Conservation (phyloP, 176 grass and related monocot species). For the Triticum dicoccoides region DNA sequence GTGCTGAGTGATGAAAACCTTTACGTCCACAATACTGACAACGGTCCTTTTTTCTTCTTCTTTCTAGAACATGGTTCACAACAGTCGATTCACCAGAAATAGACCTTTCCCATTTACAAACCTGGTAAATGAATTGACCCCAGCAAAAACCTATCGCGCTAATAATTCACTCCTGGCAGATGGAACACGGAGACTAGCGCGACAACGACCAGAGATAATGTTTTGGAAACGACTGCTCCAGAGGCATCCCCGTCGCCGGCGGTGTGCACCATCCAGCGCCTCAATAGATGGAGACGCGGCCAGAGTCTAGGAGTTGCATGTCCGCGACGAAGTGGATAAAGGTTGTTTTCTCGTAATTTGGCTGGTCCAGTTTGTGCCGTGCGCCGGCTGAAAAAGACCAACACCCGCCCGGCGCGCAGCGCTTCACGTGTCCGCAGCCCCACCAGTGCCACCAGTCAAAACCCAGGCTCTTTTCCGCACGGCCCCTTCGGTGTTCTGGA, state of each 20-base stretch:
- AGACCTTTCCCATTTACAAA: no score
- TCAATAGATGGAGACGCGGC: not conserved
- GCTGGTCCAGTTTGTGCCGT: slow-evolving; percentile 21
- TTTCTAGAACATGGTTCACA: no score
- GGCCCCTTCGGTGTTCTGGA: fast-evolving
- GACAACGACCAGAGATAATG: not conserved
- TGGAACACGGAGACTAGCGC: not conserved
- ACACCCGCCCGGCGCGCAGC: not conserved
- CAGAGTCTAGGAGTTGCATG: not conserved
- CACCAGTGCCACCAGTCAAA: slow-evolving; percentile 11
- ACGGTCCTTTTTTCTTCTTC: no score
- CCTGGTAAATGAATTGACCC: no score
- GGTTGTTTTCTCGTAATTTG: not conserved
- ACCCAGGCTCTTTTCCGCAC: not conserved
- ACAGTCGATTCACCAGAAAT: no score
- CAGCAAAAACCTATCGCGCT: no score
- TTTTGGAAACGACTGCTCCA: not conserved
- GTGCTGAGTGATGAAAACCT: no score
- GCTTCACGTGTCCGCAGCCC: slow-evolving; percentile 35
- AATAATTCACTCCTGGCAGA: no score
- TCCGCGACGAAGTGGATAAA: slow-evolving; percentile 27
- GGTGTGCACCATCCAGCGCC: not conserved
- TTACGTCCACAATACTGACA: no score
- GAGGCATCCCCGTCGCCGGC: not conserved
- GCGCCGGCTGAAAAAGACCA: slow-evolving; percentile 39